Base-by-base conservation (phyloP, 345 rosid species). In the Sisymbrium altissimum region DNA sequence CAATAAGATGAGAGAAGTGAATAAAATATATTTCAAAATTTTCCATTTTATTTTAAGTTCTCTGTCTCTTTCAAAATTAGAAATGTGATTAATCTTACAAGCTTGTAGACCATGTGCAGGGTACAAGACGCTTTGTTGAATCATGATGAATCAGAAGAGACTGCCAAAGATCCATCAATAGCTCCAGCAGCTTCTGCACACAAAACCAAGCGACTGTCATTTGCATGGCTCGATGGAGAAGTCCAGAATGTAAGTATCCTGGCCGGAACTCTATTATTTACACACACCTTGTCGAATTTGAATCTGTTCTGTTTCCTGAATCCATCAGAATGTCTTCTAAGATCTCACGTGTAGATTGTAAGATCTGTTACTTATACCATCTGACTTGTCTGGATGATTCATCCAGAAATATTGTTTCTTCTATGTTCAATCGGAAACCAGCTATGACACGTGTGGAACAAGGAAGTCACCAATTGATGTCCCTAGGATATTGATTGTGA, bases 171-270 rank as follows among this genome's bases (percentile, higher is more conserved):
- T 62, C 80, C 74, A 56, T 78, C 77, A 32, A 68, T 80, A 36
- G 43, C 46, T 39, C 77, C 78, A 70, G 86, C 91, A 32, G 83
- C 79, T 50, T 54, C 44, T 70, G 88, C 97, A 41, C 75, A 87
- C 46, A 78, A 77, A 79, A 79, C 72, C 58, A 91, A 88, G 78
- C 85, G 93, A 66, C 79, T 91, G 75, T 79, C 97, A 46, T 89
- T 94, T 74, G 81, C 85, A 35, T 94, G 98, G 98, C 97, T 94
- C 54, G 90, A 94, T 66, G 98, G 97, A 48, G 98, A 91, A 82
- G 84, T 79, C 66, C 98, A 94, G 78, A 78, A 79, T 65, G 98
- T 93, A 76, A 79, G 86, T 87, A 59, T 49, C 38, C 19, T 35
- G 9, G n/a, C 68, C 56, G 7, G 62, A 64, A 52, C 63, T 15